A percentile compares a stretch with the other conserved stretches of the same genome.
phyloP scores from a whole-genome alignment of 768 basidiomycete genomes.

The Leccinum incarnatum region DNA sequence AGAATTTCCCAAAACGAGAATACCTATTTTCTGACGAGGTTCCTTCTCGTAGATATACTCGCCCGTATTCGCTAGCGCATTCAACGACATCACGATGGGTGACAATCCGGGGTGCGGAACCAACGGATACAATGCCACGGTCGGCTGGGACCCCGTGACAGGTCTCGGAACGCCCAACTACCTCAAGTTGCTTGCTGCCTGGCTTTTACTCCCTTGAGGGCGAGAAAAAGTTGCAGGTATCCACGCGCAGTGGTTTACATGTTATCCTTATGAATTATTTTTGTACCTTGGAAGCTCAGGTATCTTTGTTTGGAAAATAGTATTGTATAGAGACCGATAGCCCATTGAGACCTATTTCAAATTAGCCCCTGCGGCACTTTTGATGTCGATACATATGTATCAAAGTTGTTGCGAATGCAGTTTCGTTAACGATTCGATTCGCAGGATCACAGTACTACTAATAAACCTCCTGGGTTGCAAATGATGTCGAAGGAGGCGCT shows the following conservation, averaged over 20 bases:
- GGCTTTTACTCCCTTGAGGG: slow-evolving; percentile 38
- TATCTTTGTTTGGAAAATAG: not conserved
- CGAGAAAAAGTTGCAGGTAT: not conserved
- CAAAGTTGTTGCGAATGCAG: too few relatives aligned
- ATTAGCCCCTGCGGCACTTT: not conserved
- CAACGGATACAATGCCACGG: slow-evolving; percentile 22
- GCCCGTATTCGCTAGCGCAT: slow-evolving; percentile 8
- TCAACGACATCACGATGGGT: slow-evolving; percentile 23
- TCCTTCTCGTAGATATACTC: slow-evolving; percentile 16
- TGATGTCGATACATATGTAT: not conserved
- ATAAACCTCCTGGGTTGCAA: too few relatives aligned
- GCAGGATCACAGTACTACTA: too few relatives aligned
- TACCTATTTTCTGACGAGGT: not conserved
- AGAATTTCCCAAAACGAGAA: slow-evolving; percentile 13
- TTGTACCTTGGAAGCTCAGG: not conserved
- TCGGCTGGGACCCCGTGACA: slow-evolving; percentile 34
- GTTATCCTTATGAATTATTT: not conserved
- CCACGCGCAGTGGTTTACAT: not conserved
- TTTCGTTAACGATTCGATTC: too few relatives aligned
- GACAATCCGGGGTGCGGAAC: slow-evolving; percentile 30
- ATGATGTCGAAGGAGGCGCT: too few relatives aligned
- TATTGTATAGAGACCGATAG: not conserved
- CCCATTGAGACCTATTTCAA: not conserved
- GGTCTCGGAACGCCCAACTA: slow-evolving; percentile 46
- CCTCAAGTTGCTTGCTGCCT: slow-evolving; percentile 42